Evolutionary conservation across 2,329 filamentous ascomycete genomes (phyloP), one percentile per base, ranked within the genome.

Genomic region (Pseudonectria foliicola): DNA sequence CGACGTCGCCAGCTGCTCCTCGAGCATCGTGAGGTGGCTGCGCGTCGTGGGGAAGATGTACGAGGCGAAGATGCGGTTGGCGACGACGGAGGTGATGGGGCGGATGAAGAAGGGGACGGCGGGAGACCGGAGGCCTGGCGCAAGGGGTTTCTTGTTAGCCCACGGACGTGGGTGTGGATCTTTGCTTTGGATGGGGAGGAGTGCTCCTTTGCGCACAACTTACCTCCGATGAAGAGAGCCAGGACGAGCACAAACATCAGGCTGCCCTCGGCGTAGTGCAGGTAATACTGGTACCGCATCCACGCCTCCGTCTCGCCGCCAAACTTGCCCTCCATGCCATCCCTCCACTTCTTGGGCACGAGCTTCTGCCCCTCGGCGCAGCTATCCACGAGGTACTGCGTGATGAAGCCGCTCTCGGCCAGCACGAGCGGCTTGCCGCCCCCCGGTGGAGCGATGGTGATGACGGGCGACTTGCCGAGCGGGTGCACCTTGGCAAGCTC

Each of bases 251-350:
- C 66, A 1, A 77, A 73, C 81, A 93, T 92, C 42, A 95, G 62
- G 41, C 76, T 85, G 10, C 89, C 90, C 63, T 95, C 90, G 5
- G 77, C 71, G 59, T 89, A 95, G 57, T 95, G 83, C 70, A 95
- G 75, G 46, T 77, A 77, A 55, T 86, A 85, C 53, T 71, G 67
- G 55, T 70, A 77, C 32, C 75, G 66, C 57, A 77, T 55, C 66
- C 70, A 79, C 39, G 64, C 67, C 52, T 79, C 71, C 21, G 74
- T 78, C 64, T 81, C 75, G 15, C 76, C 75, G 12, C 72, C 71
- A 10, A 76, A 43, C 48, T 70, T 66, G 34, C 68, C 67, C 54
- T 80, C 73, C 52, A 68, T 64, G n/a, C 75, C 76, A 1, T 71
- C 68, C 50, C 65, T 70, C 67, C 72, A 80, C 40, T 65, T 61